A percentile compares a stretch with the other conserved stretches of the same genome.
phyloP scores from a whole-genome alignment of 805 yeast species.

The Priceomyces fermenticarens region DNA sequence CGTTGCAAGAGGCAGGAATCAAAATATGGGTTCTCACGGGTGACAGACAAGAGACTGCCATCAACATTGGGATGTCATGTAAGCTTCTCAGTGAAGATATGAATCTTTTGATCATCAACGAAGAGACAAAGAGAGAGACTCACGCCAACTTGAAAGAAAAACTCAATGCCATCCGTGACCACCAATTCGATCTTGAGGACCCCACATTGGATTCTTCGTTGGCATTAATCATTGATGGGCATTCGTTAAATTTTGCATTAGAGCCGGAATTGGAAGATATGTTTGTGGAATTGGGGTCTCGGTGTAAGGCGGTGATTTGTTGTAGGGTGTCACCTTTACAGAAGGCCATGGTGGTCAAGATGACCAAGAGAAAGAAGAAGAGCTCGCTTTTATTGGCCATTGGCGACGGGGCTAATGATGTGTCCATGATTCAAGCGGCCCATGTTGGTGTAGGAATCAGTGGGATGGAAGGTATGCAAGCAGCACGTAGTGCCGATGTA shows the following conservation, averaged over 20 bases:
- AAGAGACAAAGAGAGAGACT: slow-evolving; percentile 77
- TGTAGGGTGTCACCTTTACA: slow-evolving; percentile 98
- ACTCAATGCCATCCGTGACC: slow-evolving; percentile 66
- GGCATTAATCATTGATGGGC: slow-evolving; percentile 93
- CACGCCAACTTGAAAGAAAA: slow-evolving; percentile 69
- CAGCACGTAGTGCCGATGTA: slow-evolving; percentile 96
- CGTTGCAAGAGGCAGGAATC: slow-evolving; percentile 94
- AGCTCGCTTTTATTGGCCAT: slow-evolving; percentile 80
- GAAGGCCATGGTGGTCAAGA: slow-evolving; percentile 91
- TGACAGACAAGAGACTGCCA: slow-evolving; percentile 97
- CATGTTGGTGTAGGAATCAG: slow-evolving; percentile 99
- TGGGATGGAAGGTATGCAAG: slow-evolving; percentile 99
- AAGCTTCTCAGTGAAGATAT: slow-evolving; percentile 90
- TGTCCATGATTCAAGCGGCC: slow-evolving; percentile 98
- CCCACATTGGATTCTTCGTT: slow-evolving; percentile 57
- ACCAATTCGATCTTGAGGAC: slow-evolving; percentile 64
- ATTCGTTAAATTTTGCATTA: slow-evolving; percentile 81
- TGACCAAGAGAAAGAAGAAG: slow-evolving; percentile 77
- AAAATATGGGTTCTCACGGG: slow-evolving; percentile 98
- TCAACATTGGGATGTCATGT: slow-evolving; percentile 98
- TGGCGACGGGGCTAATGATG: slow-evolving; percentile 99
- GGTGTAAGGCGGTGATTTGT: slow-evolving; percentile 94
- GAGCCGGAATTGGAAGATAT: slow-evolving; percentile 76
- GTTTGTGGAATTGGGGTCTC: slow-evolving; percentile 73
- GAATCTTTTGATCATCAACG: slow-evolving; percentile 88